These are phyloP conservation scores for Puccinellia tenuiflora DNA, from an alignment of 176 grass and related monocot genomes.

Conservation along the genomic window DNA sequence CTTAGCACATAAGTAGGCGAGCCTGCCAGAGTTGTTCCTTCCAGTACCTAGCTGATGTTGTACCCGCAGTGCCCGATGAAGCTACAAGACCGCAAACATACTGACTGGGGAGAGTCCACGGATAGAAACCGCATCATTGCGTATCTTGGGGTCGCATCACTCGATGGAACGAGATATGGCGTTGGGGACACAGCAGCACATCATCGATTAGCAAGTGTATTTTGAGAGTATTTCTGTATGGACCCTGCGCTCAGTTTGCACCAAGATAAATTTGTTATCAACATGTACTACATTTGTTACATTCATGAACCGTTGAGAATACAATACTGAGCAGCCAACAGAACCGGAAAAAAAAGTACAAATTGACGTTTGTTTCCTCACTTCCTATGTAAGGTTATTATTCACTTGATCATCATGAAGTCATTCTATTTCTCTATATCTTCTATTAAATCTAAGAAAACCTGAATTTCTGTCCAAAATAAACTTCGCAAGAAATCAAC, in stretches of 20 bases:
- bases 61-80: constrained; percentile 25
- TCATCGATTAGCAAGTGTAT: constrained; percentile 27
- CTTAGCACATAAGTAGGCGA: constrained; percentile 44
- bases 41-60: constrained; percentile 26
- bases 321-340: constrained; percentile 4
- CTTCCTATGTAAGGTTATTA: background rate
- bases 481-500: no score
- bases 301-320: constrained; percentile 17
- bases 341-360: background rate
- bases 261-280: background rate
- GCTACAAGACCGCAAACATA: background rate
- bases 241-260: background rate
- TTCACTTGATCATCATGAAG: no score
- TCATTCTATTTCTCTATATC: no score
- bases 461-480: no score
- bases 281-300: constrained; percentile 27
- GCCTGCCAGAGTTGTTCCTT: constrained; percentile 25
- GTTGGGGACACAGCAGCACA: background rate
- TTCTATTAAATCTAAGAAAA: no score
- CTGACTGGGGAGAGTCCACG: background rate
- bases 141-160: constrained; percentile 6
- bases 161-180: constrained; percentile 24
- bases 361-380: background rate
- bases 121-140: constrained; percentile 20
- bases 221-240: constrained; percentile 17